Evolutionary conservation across 2,329 filamentous ascomycete genomes (phyloP), one percentile per base, ranked within the genome.

Genomic region (Aspergillus glaucus): DNA sequence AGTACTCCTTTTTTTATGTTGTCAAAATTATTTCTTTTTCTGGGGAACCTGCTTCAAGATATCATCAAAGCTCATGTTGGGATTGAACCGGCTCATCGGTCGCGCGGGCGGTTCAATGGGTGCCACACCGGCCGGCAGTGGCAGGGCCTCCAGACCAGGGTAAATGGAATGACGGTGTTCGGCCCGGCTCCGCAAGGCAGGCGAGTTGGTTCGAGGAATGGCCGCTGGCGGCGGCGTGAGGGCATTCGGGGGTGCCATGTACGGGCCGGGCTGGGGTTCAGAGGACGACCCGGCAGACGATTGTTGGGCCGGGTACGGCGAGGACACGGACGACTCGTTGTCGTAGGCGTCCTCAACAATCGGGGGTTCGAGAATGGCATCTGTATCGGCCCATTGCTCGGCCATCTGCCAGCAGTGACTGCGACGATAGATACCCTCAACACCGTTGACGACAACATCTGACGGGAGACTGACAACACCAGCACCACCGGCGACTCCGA

Each of bases 321-420:
- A 68, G 3, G 67, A 69, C 30, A 69, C 56, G 28, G 66, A 67
- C 3, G 67, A 67, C 43, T 69, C 66, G 37, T 68, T 61, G 17
- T 66, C 64, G 44, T 67, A 68, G 14, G 62, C 59, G 17, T 68
- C 65, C 24, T 67, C 66, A 4, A 65, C 49, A 45, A 60, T 57
- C 1, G 68, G 62, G 4, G 64, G 63, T 3, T 56, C 64, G 40
- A 69, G 50, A 14, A 68, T 55, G 44, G 62, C 55, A 46, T 65
- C 64, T 15, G 72, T 69, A 32, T 73, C 70, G 7, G 74, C 74
- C 84, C 84, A 87, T 55, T 78, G 73, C 55, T 80, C 75, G 3
- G 82, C 84, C 58, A 78, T 75, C 50, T 76, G 69, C 84, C 84
- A 88, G 66, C 84, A 87, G 62, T 87, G 84, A 52, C 80, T 84